Evolutionary conservation across 371 early-diverging fungal genomes (phyloP).

Genomic region (Fennellomyces sp.): DNA sequence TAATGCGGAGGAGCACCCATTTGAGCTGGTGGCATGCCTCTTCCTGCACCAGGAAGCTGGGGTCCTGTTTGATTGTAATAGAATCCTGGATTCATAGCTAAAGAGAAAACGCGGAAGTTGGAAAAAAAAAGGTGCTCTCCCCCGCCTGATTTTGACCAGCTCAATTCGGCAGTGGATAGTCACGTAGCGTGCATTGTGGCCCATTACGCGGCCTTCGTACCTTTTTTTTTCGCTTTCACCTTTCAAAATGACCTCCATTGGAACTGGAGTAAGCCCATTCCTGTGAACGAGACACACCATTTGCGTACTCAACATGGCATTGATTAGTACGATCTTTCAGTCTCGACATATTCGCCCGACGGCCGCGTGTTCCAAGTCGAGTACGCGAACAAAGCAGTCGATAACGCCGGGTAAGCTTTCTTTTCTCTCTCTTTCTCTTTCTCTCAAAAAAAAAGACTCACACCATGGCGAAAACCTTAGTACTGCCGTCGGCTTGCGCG

Average conservation of each 20-base stretch:
- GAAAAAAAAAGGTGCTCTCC: not conserved
- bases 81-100: not conserved
- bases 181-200: too few species aligned
- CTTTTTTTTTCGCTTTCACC: not conserved
- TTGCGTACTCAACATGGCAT: not conserved
- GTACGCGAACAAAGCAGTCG: conserved; percentile 97
- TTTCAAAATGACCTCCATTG: conserved; percentile 66
- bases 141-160: too few species aligned
- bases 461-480: conserved; percentile 44
- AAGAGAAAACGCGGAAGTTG: not conserved
- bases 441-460: not conserved
- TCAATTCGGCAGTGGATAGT: too few species aligned
- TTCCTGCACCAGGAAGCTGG: conserved; percentile 4
- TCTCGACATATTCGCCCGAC: conserved; percentile 98
- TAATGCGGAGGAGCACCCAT: conserved; percentile 18
- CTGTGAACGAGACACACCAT: not conserved
- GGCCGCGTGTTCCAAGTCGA: conserved; percentile 98
- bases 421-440: not conserved
- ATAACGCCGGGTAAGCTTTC: conserved; percentile 89
- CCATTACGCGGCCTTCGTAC: too few species aligned
- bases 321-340: conserved; percentile 92
- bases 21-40: conserved; percentile 17
- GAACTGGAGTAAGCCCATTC: conserved; percentile 64
- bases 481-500: conserved; percentile 93
- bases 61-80: not conserved